Conservation (phyloP, 1,284 basidiomycete genomes). For the Quambalaria eucalypti region DNA sequence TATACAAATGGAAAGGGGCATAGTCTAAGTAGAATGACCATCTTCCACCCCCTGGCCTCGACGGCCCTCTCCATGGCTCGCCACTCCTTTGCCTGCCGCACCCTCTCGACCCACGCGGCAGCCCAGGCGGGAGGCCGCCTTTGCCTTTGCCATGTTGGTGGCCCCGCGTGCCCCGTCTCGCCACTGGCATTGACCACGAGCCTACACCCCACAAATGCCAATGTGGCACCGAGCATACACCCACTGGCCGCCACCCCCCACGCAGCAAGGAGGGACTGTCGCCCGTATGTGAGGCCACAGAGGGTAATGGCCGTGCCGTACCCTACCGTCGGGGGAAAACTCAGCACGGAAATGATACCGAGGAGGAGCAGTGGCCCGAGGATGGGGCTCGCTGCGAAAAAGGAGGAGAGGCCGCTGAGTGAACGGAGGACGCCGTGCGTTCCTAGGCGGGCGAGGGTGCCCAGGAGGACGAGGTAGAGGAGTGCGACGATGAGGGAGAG, state of each 20-base stretch:
- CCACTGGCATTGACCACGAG: constrained; percentile 12
- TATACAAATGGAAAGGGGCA: neutral
- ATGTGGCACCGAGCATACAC: constrained; percentile 24
- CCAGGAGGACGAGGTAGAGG: neutral
- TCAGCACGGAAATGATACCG: constrained; percentile 13
- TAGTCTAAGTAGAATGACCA: constrained; percentile 27
- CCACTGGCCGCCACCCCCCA: constrained; percentile 31
- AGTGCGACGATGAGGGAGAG: neutral
- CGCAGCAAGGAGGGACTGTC: constrained; percentile 12
- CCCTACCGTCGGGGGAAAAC: constrained; percentile 36
- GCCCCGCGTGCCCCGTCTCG: constrained; percentile 10
- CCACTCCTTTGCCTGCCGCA: constrained; percentile 1
- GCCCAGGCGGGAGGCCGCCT: neutral
- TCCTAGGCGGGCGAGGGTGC: neutral
- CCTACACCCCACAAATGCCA: constrained; percentile 23
- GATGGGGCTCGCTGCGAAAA: neutral
- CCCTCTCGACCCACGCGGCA: constrained; percentile 2
- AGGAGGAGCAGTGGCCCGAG: constrained; percentile 11
- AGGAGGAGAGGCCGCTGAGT: neutral
- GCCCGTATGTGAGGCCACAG: constrained; percentile 33
- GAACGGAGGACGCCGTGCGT: neutral
- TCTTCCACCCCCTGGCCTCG: constrained; percentile 16
- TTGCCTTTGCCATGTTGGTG: no score
- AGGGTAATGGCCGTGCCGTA: constrained; percentile 37
- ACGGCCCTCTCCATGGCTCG: constrained; percentile 35